These are phyloP conservation scores for Leishmania mexicana DNA, from an alignment of 208 protist genomes.

Conservation along the genomic window DNA sequence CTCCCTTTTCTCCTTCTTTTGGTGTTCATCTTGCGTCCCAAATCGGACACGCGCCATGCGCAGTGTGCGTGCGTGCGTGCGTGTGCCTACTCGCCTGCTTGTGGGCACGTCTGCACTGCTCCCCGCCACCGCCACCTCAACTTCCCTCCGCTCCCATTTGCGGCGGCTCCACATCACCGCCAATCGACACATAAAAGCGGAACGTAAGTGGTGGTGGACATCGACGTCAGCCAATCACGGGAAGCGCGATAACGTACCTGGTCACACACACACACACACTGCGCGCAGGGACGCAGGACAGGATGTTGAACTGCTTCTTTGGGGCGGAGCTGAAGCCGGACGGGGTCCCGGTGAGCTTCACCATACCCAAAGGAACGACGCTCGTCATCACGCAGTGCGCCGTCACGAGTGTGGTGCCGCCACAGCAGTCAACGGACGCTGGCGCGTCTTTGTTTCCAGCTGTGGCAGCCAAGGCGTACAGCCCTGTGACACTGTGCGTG, in stretches of 20 bases:
- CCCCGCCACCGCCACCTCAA: too few relatives aligned
- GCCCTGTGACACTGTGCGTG: constrained; percentile 65
- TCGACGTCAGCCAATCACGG: not conserved
- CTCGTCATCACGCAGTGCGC: constrained; percentile 83
- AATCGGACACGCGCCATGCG: not conserved
- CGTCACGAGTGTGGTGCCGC: constrained; percentile 48
- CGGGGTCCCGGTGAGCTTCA: constrained; percentile 56
- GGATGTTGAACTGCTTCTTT: constrained; percentile 88
- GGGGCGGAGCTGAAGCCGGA: constrained; percentile 66
- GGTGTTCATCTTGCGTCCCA: not conserved
- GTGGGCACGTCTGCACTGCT: not conserved
- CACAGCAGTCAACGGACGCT: not conserved
- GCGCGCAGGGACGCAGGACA: not conserved
- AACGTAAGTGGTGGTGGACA: not conserved
- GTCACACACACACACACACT: not conserved
- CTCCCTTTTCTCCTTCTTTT: not conserved
- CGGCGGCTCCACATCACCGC: not conserved
- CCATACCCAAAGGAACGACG: constrained; percentile 50
- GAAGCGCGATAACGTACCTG: not conserved
- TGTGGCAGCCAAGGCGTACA: constrained; percentile 18
- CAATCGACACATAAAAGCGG: not conserved
- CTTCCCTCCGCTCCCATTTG: not conserved
- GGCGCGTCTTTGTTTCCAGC: constrained; percentile 5
- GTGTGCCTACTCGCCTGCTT: not conserved
- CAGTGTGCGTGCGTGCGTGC: not conserved